Evolutionary conservation across 2,329 filamentous ascomycete species (phyloP), one percentile per base, ranked within the genome.

Genomic region (Lachnellula hyalina): DNA sequence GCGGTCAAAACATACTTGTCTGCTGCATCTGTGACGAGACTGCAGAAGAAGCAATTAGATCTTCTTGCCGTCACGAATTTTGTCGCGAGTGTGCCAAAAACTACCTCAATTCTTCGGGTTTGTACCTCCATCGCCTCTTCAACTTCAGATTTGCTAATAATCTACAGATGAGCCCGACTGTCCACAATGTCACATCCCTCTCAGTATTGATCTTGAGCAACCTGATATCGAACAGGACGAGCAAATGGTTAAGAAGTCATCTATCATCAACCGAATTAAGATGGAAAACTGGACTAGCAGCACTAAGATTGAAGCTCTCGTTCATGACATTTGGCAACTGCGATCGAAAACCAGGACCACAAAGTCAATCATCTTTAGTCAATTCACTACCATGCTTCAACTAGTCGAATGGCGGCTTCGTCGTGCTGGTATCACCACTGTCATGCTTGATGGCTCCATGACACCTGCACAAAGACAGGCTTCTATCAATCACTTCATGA

Each of bases 251-350:
- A 96, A 96, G 80, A 96, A 96, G 74, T 92, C 85, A 14, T 96
- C 91, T 1, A 99, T 99, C 71, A 95, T 97, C 77, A 97, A 97
- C 71, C 89, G 94, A 53, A 97, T 99, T 74, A 90, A 93, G 73
- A 96, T 97, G 92, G 90, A 96, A 70, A 89, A 97, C 66, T 99
- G 94, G 94, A 96, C 91, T 0, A 96, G 90, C 0, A 96, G 91
- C 1, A 96, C 92, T 59, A 99, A 99, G 76, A 99, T 99, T 62
- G 94, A 99, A 74, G 85, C 96, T 70, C 82, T 99, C 5, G 87
- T 97, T 9, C 95, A 96, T 67, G 91, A 97, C 67, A 81, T 99
- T 2, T 94, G 96, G 76, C 88, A 89, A 71, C 81, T 97, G 40
- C 86, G 94, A 55, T 96, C 89, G 55, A 89, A 96, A 74, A 96